Evolutionary conservation across 306 rosid genomes (phyloP).

Genomic region (Canavalia gladiata): DNA sequence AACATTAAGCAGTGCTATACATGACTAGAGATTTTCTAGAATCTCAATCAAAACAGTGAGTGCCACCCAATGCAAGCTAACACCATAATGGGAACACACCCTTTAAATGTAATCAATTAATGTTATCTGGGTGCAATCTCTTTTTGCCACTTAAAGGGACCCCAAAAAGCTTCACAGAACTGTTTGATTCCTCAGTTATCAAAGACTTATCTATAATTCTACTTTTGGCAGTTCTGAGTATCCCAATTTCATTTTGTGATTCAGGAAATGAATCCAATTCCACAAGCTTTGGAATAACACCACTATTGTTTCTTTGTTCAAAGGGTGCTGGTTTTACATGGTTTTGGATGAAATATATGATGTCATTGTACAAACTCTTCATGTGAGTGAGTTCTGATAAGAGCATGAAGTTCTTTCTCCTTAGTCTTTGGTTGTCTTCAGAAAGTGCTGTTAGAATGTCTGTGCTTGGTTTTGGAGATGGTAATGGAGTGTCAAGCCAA

Average conservation of each 20-base stretch:
- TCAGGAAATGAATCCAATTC: constrained; percentile 55
- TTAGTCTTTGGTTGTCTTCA: constrained; percentile 69
- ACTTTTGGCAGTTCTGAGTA: constrained; percentile 19
- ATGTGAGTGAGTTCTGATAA: constrained; percentile 70
- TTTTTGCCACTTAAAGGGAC: constrained; percentile 60
- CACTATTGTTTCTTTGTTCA: constrained; percentile 19
- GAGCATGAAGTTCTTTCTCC: constrained; percentile 69
- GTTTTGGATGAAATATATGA: constrained; percentile 74
- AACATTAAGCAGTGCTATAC: constrained; percentile 32
- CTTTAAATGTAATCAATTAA: not conserved
- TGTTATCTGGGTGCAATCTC: constrained; percentile 57
- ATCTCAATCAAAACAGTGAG: constrained; percentile 30
- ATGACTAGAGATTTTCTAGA: constrained; percentile 22
- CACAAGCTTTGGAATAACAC: constrained; percentile 49
- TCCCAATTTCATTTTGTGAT: not conserved
- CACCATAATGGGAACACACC: not conserved
- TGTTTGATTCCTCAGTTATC: constrained; percentile 32
- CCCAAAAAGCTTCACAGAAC: constrained; percentile 62
- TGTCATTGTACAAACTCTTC: constrained; percentile 76
- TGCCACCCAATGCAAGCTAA: not conserved
- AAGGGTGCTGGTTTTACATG: constrained; percentile 61
- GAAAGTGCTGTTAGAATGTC: constrained; percentile 61
- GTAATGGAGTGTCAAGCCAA: constrained; percentile 51
- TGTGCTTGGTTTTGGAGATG: constrained; percentile 45
- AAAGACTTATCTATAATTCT: constrained; percentile 19